Percentiles rank a stretch among this genome's conserved stretches.
Conservation (phyloP, 2,329 filamentous ascomycete genomes). For the Alternaria sp. region DNA sequence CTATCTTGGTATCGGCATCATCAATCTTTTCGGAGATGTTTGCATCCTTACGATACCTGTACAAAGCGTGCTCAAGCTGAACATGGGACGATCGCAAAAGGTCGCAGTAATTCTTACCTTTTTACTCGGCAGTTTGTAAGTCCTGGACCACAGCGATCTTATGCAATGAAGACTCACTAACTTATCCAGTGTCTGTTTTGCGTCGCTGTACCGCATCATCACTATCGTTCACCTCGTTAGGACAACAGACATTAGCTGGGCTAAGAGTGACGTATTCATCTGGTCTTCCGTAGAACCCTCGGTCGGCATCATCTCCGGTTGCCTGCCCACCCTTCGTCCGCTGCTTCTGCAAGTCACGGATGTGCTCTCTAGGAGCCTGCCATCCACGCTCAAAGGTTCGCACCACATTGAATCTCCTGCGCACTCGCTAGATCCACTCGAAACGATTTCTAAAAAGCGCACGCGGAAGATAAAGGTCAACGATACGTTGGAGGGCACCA, state of each 20-base stretch:
- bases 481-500: slow-evolving; percentile 25
- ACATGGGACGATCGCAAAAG: slow-evolving; percentile 32
- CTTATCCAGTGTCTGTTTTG: slow-evolving; percentile 22
- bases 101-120: slow-evolving; percentile 35
- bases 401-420: slow-evolving; percentile 11
- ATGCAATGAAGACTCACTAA: slow-evolving; percentile 1
- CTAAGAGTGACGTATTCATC: slow-evolving; percentile 41
- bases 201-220: slow-evolving; percentile 39
- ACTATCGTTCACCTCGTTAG: slow-evolving; percentile 29
- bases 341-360: slow-evolving; percentile 24
- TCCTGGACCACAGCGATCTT: not conserved
- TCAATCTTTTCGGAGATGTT: slow-evolving; percentile 36
- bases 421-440: slow-evolving; percentile 21
- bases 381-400: slow-evolving; percentile 20
- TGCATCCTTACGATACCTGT: slow-evolving; percentile 21
- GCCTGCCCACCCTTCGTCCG: slow-evolving; percentile 34
- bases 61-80: slow-evolving; percentile 18
- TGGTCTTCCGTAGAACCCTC: slow-evolving; percentile 38
- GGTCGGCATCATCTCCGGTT: slow-evolving; percentile 38
- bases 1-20: slow-evolving; percentile 34
- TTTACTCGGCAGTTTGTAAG: slow-evolving; percentile 36
- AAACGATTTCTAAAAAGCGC: slow-evolving; percentile 34
- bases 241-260: slow-evolving; percentile 35
- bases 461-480: slow-evolving; percentile 28
- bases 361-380: slow-evolving; percentile 18